Percentiles rank a stretch among this genome's conserved stretches.
These are phyloP conservation scores for Ascochyta rabiei DNA, from an alignment of 2,329 filamentous ascomycete species.

Conservation along the genomic window DNA sequence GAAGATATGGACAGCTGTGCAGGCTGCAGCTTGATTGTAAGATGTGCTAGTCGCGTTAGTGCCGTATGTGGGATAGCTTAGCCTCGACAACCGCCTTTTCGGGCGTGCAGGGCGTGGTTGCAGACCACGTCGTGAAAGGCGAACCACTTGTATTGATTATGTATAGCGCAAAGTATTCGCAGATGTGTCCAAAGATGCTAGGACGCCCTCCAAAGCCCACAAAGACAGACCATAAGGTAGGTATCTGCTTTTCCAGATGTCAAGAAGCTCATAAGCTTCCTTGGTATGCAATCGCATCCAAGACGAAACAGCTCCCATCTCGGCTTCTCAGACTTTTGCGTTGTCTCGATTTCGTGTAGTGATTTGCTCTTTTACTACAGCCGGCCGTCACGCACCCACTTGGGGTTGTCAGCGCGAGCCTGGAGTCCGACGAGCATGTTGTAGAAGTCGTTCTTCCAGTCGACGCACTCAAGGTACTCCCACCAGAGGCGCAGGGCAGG, in stretches of 20 bases:
- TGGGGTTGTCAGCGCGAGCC: slow-evolving; percentile 11
- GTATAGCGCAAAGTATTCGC: neutral
- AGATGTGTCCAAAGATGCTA: neutral
- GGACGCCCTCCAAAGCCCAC: neutral
- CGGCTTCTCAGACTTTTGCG: too few relatives aligned
- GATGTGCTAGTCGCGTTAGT: neutral
- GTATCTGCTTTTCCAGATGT: neutral
- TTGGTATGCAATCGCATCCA: too few relatives aligned
- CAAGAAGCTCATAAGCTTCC: neutral
- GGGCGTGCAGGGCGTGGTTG: neutral
- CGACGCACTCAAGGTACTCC: slow-evolving; percentile 55
- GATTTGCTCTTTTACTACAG: neutral
- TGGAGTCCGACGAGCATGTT: slow-evolving; percentile 44
- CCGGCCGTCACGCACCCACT: neutral
- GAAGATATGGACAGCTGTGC: neutral
- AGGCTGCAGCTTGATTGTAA: neutral
- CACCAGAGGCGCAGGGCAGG: slow-evolving; percentile 54
- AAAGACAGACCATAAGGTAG: neutral
- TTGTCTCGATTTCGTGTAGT: too few relatives aligned
- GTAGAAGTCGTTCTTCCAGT: slow-evolving; percentile 52
- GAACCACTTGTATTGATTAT: neutral
- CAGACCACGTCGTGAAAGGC: neutral
- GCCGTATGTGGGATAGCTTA: neutral
- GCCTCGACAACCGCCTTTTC: slow-evolving; percentile 2
- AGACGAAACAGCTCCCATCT: too few relatives aligned